Base-by-base conservation (phyloP, 495 filamentous ascomycete species). In the Aspergillus diversus region DNA sequence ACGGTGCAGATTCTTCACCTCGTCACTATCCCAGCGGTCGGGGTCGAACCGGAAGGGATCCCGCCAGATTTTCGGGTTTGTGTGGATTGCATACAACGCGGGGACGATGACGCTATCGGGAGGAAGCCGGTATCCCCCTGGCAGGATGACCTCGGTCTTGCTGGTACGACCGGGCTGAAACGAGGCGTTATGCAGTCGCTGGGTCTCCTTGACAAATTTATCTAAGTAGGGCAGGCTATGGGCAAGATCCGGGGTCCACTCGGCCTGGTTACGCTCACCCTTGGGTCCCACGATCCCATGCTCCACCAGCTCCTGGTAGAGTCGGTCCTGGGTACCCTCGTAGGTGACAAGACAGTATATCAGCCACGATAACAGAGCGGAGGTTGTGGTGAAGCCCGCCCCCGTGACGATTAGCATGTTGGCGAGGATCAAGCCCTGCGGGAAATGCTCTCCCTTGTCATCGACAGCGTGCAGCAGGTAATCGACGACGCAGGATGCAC, bases 371-470 rank as follows among this genome's bases (percentile, higher is more conserved):
- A 87, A 60, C 4, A 85, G 74, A 1, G 76, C 67, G 0, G 76
- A 74, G 27, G 77, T 87, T 6, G 84, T 87, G 13, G 79, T 83
- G 71, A 84, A 87, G 6, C 85, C 84, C n/a, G 85, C 84, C 7
- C 82, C 84, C 5, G 73, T 75, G 33, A 67, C 65, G 32, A 75
- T 69, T 2, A 75, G 57, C 63, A 70, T 70, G 59, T 74, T 69
- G 27, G 75, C 71, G 1, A 75, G 56, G 21, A 76, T 62, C 16
- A 77, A 53, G 4, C 59, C 67, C 11, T 71, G 37, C 7, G 84
- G 83, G n/a, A 86, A 73, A 37, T 78, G 75, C 16, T 86, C 56
- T 50, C 84, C 83, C 47, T 83, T 75, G 42, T 79, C 72, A 67
- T 86, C 84, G 37, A 71, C 69, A 0, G 77, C 80, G 43, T 77